Conservation (phyloP, 164 flowering plant species). For the Piper longum region DNA sequence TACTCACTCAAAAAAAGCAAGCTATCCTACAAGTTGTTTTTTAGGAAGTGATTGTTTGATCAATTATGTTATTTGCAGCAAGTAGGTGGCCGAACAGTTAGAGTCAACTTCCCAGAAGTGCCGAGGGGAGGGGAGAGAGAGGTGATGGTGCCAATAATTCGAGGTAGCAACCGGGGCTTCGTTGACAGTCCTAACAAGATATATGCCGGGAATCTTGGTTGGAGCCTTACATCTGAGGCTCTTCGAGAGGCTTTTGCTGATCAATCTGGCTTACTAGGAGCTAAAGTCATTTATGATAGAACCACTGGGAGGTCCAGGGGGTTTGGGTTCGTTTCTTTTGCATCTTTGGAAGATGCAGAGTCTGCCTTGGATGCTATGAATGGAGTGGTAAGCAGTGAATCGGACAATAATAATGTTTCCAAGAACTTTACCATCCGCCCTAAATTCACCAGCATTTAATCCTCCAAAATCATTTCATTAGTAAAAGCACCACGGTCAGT, state of each 20-base stretch:
- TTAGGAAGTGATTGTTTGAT: background rate
- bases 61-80: conserved; percentile 27
- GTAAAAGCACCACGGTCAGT: background rate
- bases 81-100: conserved; percentile 69
- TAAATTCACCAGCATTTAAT: too few species aligned
- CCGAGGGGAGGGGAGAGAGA: conserved; percentile 83
- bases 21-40: background rate
- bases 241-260: conserved; percentile 50
- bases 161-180: conserved; percentile 36
- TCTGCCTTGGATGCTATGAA: conserved; percentile 57
- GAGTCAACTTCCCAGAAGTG: conserved; percentile 92
- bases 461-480: background rate
- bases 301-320: conserved; percentile 69
- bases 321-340: conserved; percentile 71
- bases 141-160: conserved; percentile 54
- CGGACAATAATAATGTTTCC: too few species aligned
- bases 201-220: conserved; percentile 84
- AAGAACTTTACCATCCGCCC: background rate
- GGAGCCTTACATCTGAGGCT: conserved; percentile 61
- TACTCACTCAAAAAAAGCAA: background rate
- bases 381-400: conserved; percentile 53
- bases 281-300: conserved; percentile 61
- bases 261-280: conserved; percentile 61
- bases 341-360: conserved; percentile 38
- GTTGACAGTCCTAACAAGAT: conserved; percentile 79